These are phyloP conservation scores for Meyerozyma sp. DNA, from an alignment of 1,139 yeast genomes.

Conservation along the genomic window DNA sequence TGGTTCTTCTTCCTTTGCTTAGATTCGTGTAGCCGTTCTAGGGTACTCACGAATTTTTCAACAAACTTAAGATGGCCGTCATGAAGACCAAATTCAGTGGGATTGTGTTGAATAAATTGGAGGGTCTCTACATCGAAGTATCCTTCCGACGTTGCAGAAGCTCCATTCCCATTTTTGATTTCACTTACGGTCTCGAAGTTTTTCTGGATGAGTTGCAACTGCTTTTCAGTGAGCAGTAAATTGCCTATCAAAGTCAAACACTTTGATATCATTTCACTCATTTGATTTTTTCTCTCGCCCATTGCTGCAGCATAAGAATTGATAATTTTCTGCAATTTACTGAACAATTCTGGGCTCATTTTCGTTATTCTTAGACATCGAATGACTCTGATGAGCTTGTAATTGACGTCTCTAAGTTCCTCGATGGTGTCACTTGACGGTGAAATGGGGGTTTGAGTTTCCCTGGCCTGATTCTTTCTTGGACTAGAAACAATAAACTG, in stretches of 20 bases:
- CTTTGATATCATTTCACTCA: conserved; percentile 18
- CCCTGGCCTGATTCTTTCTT: conserved; percentile 14
- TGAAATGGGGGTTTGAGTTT: conserved; percentile 1
- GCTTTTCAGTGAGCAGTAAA: conserved; percentile 30
- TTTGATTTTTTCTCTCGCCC: conserved; percentile 17
- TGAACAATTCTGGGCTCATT: conserved; percentile 26
- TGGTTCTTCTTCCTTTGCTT: conserved; percentile 31
- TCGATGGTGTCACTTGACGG: conserved; percentile 14
- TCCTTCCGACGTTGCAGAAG: conserved; percentile 9
- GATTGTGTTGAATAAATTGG: conserved; percentile 29
- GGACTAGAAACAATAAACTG: conserved; percentile 39
- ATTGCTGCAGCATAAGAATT: conserved; percentile 23
- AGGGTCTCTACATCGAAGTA: conserved; percentile 35
- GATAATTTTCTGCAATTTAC: conserved; percentile 21
- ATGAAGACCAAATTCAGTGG: conserved; percentile 37
- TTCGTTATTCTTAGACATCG: conserved; percentile 33
- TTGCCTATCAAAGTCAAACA: conserved; percentile 24
- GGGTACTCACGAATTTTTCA: conserved; percentile 20
- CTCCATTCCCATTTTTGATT: conserved; percentile 7
- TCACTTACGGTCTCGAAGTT: conserved; percentile 12
- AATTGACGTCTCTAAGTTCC: conserved; percentile 30
- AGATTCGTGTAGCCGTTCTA: conserved; percentile 24
- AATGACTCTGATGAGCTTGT: conserved; percentile 31
- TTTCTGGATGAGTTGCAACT: conserved; percentile 29
- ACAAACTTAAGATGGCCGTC: conserved; percentile 30